Percentiles rank a stretch among this genome's conserved stretches.
Conservation (phyloP, 106 monocot species). For the Allium cepa region DNA sequence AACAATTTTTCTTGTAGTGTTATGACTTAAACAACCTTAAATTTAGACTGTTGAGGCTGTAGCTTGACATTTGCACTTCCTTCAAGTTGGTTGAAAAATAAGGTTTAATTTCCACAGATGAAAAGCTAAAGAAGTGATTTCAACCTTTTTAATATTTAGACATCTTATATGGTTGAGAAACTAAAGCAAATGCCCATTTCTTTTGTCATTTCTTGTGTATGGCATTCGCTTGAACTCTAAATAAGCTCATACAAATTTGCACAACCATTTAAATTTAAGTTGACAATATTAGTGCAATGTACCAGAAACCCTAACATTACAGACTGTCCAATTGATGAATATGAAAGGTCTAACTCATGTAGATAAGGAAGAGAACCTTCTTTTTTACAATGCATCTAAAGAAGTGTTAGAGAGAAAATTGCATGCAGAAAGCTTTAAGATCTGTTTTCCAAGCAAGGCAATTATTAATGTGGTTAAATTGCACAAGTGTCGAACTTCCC, state of each 20-base stretch:
- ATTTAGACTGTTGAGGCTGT: constrained; percentile 62
- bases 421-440: constrained; percentile 91
- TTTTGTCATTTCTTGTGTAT: constrained; percentile 11
- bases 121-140: constrained; percentile 47
- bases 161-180: constrained; percentile 89
- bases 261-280: no score
- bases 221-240: constrained; percentile 31
- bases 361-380: constrained; percentile 73
- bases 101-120: constrained; percentile 71
- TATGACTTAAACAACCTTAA: constrained; percentile 55
- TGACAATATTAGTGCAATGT: constrained; percentile 68
- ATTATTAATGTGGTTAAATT: background rate
- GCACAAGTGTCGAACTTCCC: no score
- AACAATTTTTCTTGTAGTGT: no score
- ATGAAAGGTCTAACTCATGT: constrained; percentile 81
- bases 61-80: constrained; percentile 78
- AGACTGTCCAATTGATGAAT: constrained; percentile 83
- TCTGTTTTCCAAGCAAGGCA: constrained; percentile 24
- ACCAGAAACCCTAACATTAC: constrained; percentile 71
- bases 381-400: constrained; percentile 78
- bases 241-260: no score
- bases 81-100: constrained; percentile 73
- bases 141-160: no score
- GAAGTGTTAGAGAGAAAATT: constrained; percentile 74
- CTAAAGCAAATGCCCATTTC: constrained; percentile 57